Percentiles rank a stretch among this genome's conserved stretches.
These are phyloP conservation scores for Solanum sitiens DNA, from an alignment of 257 asterid species.

Conservation along the genomic window DNA sequence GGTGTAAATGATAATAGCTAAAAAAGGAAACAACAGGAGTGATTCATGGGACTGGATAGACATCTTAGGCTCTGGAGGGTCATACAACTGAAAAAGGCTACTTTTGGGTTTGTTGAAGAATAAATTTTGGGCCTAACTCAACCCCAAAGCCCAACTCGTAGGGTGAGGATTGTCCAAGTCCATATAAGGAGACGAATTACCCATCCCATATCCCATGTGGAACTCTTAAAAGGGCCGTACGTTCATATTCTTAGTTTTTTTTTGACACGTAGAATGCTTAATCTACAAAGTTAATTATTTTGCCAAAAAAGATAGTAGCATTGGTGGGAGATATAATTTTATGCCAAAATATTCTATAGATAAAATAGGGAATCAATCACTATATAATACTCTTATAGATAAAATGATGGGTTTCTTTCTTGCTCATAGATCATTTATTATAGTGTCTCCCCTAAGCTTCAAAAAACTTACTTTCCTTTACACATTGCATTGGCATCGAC, in stretches of 20 bases:
- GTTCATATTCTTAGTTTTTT: background rate
- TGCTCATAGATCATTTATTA: too few relatives aligned
- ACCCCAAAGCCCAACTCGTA: background rate
- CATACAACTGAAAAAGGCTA: background rate
- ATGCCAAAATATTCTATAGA: background rate
- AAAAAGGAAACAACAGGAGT: background rate
- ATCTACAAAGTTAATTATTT: background rate
- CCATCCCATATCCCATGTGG: background rate
- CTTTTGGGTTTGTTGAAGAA: background rate
- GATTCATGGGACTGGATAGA: background rate
- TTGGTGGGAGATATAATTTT: background rate
- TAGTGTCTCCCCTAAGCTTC: too few relatives aligned
- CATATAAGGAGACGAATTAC: background rate
- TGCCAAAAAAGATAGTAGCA: background rate
- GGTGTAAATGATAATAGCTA: background rate
- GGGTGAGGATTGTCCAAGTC: background rate
- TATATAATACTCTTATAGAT: too few relatives aligned
- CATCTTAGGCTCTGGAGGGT: background rate
- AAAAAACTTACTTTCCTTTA: too few relatives aligned
- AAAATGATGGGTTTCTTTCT: too few relatives aligned
- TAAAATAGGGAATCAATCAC: too few relatives aligned
- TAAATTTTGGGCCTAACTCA: background rate
- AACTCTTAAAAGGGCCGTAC: background rate
- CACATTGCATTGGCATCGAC: too few relatives aligned
- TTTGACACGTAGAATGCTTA: background rate